Percentiles rank a stretch among this genome's conserved stretches.
Evolutionary conservation across 257 asterid species (phyloP).

Genomic region (Petunia axillaris): DNA sequence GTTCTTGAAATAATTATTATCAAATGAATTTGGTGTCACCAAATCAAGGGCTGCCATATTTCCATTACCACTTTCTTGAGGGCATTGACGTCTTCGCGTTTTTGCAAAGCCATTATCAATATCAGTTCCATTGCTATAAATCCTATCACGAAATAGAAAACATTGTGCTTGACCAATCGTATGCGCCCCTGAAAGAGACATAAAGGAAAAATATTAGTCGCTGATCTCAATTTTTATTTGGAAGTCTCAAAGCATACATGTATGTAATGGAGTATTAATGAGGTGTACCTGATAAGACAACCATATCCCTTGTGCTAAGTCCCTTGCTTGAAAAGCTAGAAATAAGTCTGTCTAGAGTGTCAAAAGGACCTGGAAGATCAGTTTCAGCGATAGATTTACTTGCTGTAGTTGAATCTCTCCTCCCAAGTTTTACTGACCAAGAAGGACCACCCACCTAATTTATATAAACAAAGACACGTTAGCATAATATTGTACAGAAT

Average conservation of each 20-base stretch:
- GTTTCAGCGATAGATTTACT: background rate
- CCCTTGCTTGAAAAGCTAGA: background rate
- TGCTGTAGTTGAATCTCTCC: conserved; percentile 20
- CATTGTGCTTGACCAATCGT: conserved; percentile 20
- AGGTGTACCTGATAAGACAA: conserved; percentile 12
- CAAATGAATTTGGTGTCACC: conserved; percentile 54
- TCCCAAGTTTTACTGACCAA: conserved; percentile 15
- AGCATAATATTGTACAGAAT: background rate
- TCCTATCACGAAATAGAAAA: conserved; percentile 41
- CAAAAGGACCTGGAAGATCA: background rate
- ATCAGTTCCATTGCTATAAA: conserved; percentile 50
- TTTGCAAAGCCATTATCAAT: conserved; percentile 44
- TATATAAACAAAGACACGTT: background rate
- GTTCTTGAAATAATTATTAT: conserved; percentile 46
- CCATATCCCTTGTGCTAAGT: conserved; percentile 12
- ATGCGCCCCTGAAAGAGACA: background rate
- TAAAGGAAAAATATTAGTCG: too few relatives aligned
- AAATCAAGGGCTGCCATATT: conserved; percentile 51
- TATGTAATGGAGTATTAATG: too few relatives aligned
- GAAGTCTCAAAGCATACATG: too few relatives aligned
- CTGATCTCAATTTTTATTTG: too few relatives aligned
- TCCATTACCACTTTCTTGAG: conserved; percentile 34
- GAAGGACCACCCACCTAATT: conserved; percentile 2
- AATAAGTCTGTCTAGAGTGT: conserved; percentile 1
- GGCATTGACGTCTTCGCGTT: conserved; percentile 25